These are phyloP conservation scores for Aspergillus ellipticus DNA, from an alignment of 495 filamentous ascomycete species.

Conservation along the genomic window DNA sequence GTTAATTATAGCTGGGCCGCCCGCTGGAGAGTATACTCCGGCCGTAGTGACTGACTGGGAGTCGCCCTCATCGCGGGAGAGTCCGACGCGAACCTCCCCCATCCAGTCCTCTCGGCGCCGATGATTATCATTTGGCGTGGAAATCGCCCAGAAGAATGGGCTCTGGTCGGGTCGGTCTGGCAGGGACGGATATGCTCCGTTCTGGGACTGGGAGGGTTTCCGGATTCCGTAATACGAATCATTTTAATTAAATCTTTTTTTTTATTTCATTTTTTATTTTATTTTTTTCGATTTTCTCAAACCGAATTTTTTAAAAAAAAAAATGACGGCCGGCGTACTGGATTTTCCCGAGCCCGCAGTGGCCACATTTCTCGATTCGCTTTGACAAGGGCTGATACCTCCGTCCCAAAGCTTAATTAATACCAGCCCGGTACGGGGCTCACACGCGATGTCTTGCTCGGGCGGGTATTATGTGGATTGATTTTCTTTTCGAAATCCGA, in stretches of 20 bases:
- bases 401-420: constrained; percentile 45
- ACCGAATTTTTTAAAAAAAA: no score
- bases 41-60: no score
- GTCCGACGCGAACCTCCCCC: constrained; percentile 7
- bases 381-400: constrained; percentile 24
- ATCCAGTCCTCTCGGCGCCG: neutral
- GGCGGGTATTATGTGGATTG: neutral
- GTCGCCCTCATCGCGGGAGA: no score
- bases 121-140: neutral
- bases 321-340: constrained; percentile 2
- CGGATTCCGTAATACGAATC: no score
- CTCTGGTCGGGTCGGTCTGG: no score
- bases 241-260: no score
- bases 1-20: constrained; percentile 18
- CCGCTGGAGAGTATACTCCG: constrained; percentile 7
- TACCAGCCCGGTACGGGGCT: constrained; percentile 18
- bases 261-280: neutral
- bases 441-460: constrained; percentile 7
- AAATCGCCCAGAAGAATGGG: no score
- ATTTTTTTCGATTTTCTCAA: neutral
- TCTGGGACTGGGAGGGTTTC: no score
- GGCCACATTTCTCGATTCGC: constrained; percentile 19
- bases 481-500: no score
- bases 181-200: no score
- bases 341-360: constrained; percentile 17